Evolutionary conservation across 768 basidiomycete species (phyloP), one percentile per base, ranked within the genome.

Genomic region (Daedaleopsis nitida): DNA sequence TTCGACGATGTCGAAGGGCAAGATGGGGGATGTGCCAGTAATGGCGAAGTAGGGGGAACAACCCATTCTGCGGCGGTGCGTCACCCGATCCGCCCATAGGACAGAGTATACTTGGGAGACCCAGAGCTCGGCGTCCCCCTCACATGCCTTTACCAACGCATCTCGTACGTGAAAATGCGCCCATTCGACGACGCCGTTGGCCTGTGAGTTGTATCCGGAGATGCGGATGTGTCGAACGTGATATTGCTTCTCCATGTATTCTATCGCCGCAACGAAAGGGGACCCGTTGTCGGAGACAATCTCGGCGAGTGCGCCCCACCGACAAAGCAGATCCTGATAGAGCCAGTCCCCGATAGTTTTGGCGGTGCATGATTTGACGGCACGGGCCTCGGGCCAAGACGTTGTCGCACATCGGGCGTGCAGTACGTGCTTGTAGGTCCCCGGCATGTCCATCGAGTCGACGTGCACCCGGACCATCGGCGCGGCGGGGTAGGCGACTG

Each of bases 251-350:
- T 58, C 21, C 0, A 77, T 65, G 53, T 65, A 64, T 0, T 66
- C 43, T 0, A 73, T 55, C 24, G 68, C 64, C 0, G 65, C 60
- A 0, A 75, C 42, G n/a, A n/a, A n/a, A n/a, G 70, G 68, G 1
- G 72, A 59, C 0, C 75, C 69, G 59, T 82, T 83, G 58, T 82
- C 79, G 0, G 75, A 79, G 0, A 81, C 72, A 11, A 82, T 76
- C 23, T 74, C 66, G 0, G 13, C 17, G 0, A 79, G 19, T 21
- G 70, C 68, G 3, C 78, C 79, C 79, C 79, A 81, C 11, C 71
- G 47, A 60, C 73, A 77, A 11, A 77, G 52, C 1, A 77, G 51
- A 19, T 77, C 71, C 44, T 77, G 65, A 23, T 75, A 75, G 32
- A 81, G 64, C 45, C 72, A 80, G 32, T 66, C 52, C 2, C 66